These are phyloP conservation scores for Camellia granthamiana DNA, from an alignment of 148 eudicot species.

Conservation along the genomic window DNA sequence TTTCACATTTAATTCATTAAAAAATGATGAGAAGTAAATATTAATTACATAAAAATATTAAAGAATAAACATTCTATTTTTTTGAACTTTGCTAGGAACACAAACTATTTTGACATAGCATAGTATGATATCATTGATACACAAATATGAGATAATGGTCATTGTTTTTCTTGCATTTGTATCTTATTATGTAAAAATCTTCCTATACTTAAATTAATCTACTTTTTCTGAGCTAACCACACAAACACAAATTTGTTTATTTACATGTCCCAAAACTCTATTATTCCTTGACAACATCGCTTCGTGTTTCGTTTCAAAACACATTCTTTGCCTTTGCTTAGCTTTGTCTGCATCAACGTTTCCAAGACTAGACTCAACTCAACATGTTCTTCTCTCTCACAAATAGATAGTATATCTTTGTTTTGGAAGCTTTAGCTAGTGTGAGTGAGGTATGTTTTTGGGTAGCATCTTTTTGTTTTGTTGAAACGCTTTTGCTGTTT, in stretches of 20 bases:
- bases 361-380: neutral
- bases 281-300: neutral
- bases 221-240: neutral
- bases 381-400: too few relatives aligned
- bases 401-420: neutral
- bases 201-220: too few relatives aligned
- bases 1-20: too few relatives aligned
- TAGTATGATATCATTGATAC: too few relatives aligned
- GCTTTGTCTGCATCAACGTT: neutral
- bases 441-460: neutral
- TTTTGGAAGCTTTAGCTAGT: neutral
- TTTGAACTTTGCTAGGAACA: too few relatives aligned
- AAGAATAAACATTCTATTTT: too few relatives aligned
- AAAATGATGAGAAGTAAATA: too few relatives aligned
- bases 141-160: neutral
- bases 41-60: too few relatives aligned
- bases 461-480: neutral
- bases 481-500: conserved; percentile 1
- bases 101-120: too few relatives aligned
- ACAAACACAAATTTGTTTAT: neutral
- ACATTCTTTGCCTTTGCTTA: neutral
- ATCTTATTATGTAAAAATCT: too few relatives aligned
- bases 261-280: conserved; percentile 8
- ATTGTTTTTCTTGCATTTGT: neutral
- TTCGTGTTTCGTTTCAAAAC: conserved; percentile 1